Evolutionary conservation across 192 early-diverging fungal species (phyloP).

Genomic region (Linnemannia zychae): DNA sequence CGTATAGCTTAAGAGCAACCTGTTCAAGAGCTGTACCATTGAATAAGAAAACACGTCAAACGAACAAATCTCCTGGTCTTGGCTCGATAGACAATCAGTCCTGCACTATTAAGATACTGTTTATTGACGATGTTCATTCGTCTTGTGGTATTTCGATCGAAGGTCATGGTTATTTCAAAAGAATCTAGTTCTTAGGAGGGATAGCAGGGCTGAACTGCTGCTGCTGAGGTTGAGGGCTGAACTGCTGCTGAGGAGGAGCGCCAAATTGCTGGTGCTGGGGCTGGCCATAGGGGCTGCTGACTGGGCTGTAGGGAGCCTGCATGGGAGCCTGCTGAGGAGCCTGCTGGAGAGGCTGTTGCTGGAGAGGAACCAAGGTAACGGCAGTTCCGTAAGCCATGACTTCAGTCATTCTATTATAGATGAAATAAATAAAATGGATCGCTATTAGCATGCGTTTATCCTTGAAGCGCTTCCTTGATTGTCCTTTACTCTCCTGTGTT

Average conservation of each 20-base stretch:
- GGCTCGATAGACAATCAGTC: neutral
- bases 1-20: no score
- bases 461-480: neutral
- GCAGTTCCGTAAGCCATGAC: constrained; percentile 49
- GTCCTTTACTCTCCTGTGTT: neutral
- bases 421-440: neutral
- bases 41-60: neutral
- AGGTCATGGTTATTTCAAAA: neutral
- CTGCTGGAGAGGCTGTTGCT: constrained; percentile 21
- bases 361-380: constrained; percentile 45
- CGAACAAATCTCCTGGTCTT: neutral
- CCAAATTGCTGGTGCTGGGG: neutral
- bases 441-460: neutral
- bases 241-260: neutral
- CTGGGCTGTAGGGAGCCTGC: neutral
- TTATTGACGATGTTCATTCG: neutral
- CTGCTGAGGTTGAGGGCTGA: neutral
- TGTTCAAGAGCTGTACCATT: neutral
- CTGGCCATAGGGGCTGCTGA: constrained; percentile 11
- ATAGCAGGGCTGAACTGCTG: constrained; percentile 2
- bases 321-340: neutral
- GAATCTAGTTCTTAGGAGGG: neutral
- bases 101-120: neutral
- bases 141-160: neutral
- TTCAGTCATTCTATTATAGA: constrained; percentile 36